These are phyloP conservation scores for Herpotrichia juniperi DNA, from an alignment of 2,329 filamentous ascomycete species.

Conservation along the genomic window DNA sequence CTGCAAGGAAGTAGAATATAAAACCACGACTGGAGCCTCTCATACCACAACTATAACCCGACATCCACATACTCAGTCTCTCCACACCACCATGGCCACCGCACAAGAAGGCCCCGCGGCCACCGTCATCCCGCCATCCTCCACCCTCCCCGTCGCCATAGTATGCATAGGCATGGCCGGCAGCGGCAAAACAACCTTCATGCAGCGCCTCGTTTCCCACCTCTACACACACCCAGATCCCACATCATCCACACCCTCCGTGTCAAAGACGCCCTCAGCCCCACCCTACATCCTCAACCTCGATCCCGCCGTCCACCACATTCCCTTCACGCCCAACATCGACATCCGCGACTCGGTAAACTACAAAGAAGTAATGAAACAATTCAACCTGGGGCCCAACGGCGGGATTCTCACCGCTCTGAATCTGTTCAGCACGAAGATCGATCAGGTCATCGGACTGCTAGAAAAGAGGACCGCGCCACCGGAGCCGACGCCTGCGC, in stretches of 20 bases:
- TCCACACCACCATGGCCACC: constrained; percentile 48
- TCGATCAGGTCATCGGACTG: constrained; percentile 89
- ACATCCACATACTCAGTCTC: neutral
- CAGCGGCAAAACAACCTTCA: constrained; percentile 99
- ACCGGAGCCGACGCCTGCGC: constrained; percentile 34
- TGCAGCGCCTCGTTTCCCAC: constrained; percentile 96
- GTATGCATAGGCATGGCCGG: constrained; percentile 98
- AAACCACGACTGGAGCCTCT: neutral
- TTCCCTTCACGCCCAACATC: constrained; percentile 97
- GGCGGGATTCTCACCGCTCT: constrained; percentile 94
- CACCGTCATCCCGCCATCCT: constrained; percentile 13
- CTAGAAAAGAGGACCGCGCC: constrained; percentile 85
- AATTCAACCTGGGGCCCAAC: constrained; percentile 97
- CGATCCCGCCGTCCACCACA: constrained; percentile 89
- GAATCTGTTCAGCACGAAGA: constrained; percentile 97
- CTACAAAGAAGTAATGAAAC: constrained; percentile 99
- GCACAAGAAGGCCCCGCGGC: constrained; percentile 20
- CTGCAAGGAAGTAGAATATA: neutral
- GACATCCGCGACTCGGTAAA: constrained; percentile 99
- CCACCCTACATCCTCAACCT: constrained; percentile 97
- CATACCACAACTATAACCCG: neutral
- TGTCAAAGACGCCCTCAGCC: constrained; percentile 33
- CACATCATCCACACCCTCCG: constrained; percentile 31
- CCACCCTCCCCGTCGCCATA: constrained; percentile 69
- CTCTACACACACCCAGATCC: constrained; percentile 76